Percentiles rank a stretch among this genome's conserved stretches.
These are phyloP conservation scores for Stellera chamaejasme DNA, from an alignment of 345 rosid species.

Conservation along the genomic window DNA sequence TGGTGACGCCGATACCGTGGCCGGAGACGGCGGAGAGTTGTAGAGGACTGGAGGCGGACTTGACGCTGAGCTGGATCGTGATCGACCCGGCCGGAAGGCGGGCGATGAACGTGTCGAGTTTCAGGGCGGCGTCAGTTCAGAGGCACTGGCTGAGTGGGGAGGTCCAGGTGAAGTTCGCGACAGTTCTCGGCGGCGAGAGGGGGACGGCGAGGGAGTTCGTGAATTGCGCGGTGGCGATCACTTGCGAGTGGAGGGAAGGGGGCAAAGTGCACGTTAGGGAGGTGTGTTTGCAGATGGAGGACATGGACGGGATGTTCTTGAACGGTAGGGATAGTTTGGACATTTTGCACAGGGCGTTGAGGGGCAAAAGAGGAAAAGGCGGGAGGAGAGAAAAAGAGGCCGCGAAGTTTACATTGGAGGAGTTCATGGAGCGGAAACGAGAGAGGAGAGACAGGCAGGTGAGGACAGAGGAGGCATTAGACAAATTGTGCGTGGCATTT, in stretches of 20 bases:
- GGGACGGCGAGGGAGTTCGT: slow-evolving; percentile 11
- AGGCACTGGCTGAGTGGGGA: slow-evolving; percentile 71
- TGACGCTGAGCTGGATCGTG: slow-evolving; percentile 64
- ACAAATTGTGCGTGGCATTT: slow-evolving; percentile 34
- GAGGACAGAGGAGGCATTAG: slow-evolving; percentile 28
- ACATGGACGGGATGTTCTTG: slow-evolving; percentile 48
- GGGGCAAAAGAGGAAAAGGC: slow-evolving; percentile 34
- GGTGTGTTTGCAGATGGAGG: slow-evolving; percentile 54
- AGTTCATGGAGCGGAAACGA: slow-evolving; percentile 33
- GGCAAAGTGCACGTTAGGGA: slow-evolving; percentile 62
- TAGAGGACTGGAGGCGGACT: slow-evolving; percentile 21
- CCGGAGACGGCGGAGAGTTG: slow-evolving; percentile 31
- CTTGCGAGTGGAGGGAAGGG: slow-evolving; percentile 30
- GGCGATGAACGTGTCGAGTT: slow-evolving; percentile 52
- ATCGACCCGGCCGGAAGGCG: slow-evolving; percentile 37
- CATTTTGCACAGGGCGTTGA: slow-evolving; percentile 26
- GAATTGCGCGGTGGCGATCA: slow-evolving; percentile 38
- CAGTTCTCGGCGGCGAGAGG: slow-evolving; percentile 19
- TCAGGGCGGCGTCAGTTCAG: slow-evolving; percentile 42
- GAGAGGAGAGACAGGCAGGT: slow-evolving; percentile 36
- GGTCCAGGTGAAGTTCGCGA: slow-evolving; percentile 39
- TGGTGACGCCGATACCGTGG: slow-evolving; percentile 31
- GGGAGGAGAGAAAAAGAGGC: slow-evolving; percentile 18
- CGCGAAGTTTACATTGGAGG: slow-evolving; percentile 29
- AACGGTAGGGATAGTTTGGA: slow-evolving; percentile 54